Conservation (phyloP, 2,329 filamentous ascomycete species). For the Epichloe elymi region DNA sequence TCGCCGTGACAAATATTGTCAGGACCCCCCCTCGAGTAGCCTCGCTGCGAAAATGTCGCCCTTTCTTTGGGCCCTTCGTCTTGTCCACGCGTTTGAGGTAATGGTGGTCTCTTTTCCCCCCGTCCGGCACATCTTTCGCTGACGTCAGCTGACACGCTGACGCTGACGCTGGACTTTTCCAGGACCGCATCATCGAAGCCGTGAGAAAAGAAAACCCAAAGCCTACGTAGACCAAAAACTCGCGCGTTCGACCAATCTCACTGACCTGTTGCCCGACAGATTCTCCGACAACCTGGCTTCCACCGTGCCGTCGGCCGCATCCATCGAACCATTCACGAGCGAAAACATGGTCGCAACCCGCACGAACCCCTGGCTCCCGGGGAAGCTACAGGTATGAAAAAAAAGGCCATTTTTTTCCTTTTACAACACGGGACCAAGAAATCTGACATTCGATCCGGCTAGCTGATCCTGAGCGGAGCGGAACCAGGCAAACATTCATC, state of each 20-base stretch:
- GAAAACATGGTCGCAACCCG: constrained; percentile 34
- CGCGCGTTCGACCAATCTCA: background rate
- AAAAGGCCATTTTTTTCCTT: too few relatives aligned
- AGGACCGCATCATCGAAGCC: constrained; percentile 22
- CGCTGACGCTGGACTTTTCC: background rate
- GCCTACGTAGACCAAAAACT: too few relatives aligned
- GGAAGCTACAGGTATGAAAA: constrained; percentile 39
- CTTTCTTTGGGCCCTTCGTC: constrained; percentile 20
- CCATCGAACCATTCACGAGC: constrained; percentile 35
- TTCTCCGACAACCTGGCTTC: constrained; percentile 37
- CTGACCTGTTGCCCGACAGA: constrained; percentile 17
- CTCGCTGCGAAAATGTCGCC: constrained; percentile 15
- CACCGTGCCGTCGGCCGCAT: constrained; percentile 40
- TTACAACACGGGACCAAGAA: constrained; percentile 4
- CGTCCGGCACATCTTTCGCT: constrained; percentile 3
- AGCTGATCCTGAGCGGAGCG: constrained; percentile 20
- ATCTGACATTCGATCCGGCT: background rate
- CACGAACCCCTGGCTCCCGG: constrained; percentile 37
- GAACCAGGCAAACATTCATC: constrained; percentile 22
- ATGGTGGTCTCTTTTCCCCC: background rate
- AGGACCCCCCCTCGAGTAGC: too few relatives aligned
- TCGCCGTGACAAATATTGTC: too few relatives aligned
- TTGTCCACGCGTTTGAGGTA: constrained; percentile 23
- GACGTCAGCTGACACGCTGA: background rate
- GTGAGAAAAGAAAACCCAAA: constrained; percentile 11